Conservation (phyloP, 129 eudicot species). For the Erigeron canadensis region DNA sequence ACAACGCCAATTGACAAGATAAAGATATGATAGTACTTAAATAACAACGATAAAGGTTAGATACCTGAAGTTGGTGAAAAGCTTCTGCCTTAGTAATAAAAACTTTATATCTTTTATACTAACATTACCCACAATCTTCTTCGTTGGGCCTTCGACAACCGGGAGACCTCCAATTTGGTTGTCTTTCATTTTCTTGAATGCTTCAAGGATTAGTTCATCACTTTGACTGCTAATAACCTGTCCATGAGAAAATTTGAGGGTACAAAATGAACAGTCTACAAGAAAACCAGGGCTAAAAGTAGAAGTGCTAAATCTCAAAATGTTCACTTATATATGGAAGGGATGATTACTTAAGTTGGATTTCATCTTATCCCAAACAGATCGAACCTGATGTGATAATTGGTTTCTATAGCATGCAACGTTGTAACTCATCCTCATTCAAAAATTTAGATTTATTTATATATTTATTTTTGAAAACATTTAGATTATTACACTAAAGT, state of each 20-base stretch:
- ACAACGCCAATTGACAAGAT: slow-evolving; percentile 6
- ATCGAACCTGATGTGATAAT: too few species aligned
- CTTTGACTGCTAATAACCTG: slow-evolving; percentile 63
- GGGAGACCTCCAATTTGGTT: slow-evolving; percentile 90
- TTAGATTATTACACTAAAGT: background rate
- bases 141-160: slow-evolving; percentile 70
- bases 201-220: slow-evolving; percentile 74
- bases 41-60: slow-evolving; percentile 9
- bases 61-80: slow-evolving; percentile 89
- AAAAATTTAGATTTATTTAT: background rate
- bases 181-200: slow-evolving; percentile 93
- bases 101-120: slow-evolving; percentile 89
- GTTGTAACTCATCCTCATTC: too few species aligned
- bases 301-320: background rate
- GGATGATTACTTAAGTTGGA: background rate
- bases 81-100: slow-evolving; percentile 74
- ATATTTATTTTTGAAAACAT: too few species aligned
- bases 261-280: background rate
- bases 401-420: too few species aligned
- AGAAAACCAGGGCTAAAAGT: slow-evolving; percentile 9
- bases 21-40: background rate
- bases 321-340: background rate
- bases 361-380: too few species aligned
- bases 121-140: slow-evolving; percentile 71
- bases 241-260: background rate